Conservation (phyloP, 345 rosid genomes). For the Ricinus communis region DNA sequence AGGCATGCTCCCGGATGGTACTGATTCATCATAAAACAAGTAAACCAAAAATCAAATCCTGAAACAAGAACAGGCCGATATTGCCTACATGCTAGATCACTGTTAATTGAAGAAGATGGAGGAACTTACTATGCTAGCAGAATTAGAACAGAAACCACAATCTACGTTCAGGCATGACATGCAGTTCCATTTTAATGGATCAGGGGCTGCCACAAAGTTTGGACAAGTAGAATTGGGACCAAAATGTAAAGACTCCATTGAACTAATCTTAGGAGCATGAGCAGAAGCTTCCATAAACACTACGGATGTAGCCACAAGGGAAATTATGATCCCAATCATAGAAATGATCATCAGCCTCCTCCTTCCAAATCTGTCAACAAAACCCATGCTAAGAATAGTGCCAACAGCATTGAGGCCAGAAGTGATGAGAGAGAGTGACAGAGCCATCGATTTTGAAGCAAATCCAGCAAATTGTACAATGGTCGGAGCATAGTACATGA, state of each 20-base stretch:
- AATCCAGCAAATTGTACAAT: conserved; percentile 91
- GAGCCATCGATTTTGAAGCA: conserved; percentile 79
- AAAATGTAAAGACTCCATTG: conserved; percentile 37
- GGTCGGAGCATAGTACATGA: conserved; percentile 90
- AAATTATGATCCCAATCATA: conserved; percentile 64
- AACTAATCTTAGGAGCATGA: conserved; percentile 53
- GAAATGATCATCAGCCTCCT: conserved; percentile 76
- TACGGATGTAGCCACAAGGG: conserved; percentile 48
- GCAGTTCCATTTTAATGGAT: conserved; percentile 60
- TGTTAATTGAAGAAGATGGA: no score
- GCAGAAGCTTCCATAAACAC: conserved; percentile 62
- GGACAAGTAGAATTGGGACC: conserved; percentile 69
- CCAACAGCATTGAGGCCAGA: conserved; percentile 80
- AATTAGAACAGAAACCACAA: conserved; percentile 64
- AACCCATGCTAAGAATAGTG: conserved; percentile 68
- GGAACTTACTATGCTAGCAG: conserved; percentile 33
- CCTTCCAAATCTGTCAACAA: conserved; percentile 83
- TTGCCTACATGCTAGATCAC: no score
- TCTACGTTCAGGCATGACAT: conserved; percentile 64
- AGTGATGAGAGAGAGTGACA: conserved; percentile 82
- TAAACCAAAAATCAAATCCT: neutral
- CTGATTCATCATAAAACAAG: conserved; percentile 20
- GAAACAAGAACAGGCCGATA: no score
- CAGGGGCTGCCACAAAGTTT: conserved; percentile 23
- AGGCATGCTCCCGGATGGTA: conserved; percentile 77